These are phyloP conservation scores for Sclerotinia spermophila DNA, from an alignment of 2,329 filamentous ascomycete species.

Conservation along the genomic window DNA sequence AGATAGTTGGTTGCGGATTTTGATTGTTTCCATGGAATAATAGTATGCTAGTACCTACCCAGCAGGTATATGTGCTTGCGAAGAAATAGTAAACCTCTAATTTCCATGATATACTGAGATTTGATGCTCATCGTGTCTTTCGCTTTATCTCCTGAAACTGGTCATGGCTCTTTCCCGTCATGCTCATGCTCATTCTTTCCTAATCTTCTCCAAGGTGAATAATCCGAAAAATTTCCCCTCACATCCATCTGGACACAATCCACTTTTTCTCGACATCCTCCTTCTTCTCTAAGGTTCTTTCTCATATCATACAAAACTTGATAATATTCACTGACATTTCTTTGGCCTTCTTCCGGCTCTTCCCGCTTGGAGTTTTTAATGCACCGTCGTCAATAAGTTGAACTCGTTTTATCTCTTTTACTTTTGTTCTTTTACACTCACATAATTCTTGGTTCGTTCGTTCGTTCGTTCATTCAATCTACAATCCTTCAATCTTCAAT, in stretches of 20 bases:
- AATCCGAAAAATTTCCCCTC: neutral
- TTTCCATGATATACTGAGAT: neutral
- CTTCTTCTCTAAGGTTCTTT: slow-evolving; percentile 5
- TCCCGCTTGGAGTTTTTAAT: neutral
- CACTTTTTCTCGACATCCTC: neutral
- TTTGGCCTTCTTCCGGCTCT: neutral
- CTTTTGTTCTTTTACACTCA: slow-evolving; percentile 1
- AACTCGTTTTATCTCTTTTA: neutral
- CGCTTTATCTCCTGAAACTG: neutral
- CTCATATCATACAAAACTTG: neutral
- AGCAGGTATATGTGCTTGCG: neutral
- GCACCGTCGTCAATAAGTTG: neutral
- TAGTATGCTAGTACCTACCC: too few species aligned
- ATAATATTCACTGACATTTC: neutral
- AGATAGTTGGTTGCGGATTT: neutral
- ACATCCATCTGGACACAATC: neutral
- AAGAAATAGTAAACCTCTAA: neutral
- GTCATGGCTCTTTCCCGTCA: neutral
- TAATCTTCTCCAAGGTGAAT: neutral
- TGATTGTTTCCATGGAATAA: neutral
- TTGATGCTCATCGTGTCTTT: neutral
- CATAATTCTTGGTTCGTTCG: slow-evolving; percentile 1
- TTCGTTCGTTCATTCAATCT: neutral
- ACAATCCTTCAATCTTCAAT: neutral
- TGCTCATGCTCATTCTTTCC: neutral